Conservation (phyloP, 306 rosid genomes). For the Pyrus betulifolia region DNA sequence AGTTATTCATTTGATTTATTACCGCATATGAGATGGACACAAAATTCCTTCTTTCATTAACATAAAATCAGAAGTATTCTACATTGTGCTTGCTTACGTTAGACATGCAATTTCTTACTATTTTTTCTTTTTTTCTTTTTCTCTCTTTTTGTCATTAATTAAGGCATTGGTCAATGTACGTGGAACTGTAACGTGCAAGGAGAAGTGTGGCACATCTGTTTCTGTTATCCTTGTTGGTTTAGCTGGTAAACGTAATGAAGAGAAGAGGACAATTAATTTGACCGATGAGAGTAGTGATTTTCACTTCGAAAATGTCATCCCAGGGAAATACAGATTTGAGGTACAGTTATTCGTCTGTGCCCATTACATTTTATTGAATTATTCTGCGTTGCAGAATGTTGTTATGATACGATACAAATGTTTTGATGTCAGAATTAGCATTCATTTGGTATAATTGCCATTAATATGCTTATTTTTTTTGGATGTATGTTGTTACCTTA, state of each 20-base stretch:
- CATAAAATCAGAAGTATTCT: neutral
- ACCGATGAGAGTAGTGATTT: constrained; percentile 54
- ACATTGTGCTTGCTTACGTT: neutral
- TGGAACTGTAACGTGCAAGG: constrained; percentile 79
- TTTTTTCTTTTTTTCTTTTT: constrained; percentile 5
- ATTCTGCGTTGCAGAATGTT: neutral
- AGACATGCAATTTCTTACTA: neutral
- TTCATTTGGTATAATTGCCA: neutral
- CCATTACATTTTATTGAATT: constrained; percentile 11
- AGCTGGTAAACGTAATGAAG: constrained; percentile 42
- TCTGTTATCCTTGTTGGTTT: constrained; percentile 59
- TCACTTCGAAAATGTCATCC: constrained; percentile 57
- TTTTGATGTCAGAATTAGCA: neutral
- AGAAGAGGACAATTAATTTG: constrained; percentile 52
- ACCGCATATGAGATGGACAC: neutral
- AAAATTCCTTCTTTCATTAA: neutral
- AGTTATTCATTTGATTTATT: neutral
- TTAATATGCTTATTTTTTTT: constrained; percentile 7
- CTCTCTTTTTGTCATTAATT: constrained; percentile 10
- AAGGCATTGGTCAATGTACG: constrained; percentile 82
- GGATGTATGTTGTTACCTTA: constrained; percentile 29
- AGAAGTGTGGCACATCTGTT: constrained; percentile 71
- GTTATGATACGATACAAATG: neutral
- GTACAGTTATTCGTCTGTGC: constrained; percentile 30
- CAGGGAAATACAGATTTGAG: constrained; percentile 92